These are phyloP conservation scores for Diaporthe velutina DNA, from an alignment of 2,329 filamentous ascomycete species.

Conservation along the genomic window DNA sequence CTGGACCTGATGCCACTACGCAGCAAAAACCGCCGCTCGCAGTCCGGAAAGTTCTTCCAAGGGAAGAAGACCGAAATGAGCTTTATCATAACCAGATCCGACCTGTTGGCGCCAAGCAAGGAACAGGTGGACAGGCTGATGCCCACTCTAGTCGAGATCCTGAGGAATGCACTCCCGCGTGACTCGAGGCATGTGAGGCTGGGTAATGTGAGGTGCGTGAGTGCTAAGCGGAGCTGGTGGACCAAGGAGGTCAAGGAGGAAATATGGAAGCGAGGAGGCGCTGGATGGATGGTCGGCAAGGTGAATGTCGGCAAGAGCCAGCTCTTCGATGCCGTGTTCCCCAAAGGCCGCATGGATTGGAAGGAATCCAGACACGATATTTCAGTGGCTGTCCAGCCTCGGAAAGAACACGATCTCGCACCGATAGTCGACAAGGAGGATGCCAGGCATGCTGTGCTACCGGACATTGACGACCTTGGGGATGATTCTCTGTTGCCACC, in stretches of 20 bases:
- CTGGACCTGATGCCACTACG: conserved; percentile 81
- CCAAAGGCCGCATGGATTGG: conserved; percentile 73
- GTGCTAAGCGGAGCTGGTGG: conserved; percentile 91
- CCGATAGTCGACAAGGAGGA: conserved; percentile 41
- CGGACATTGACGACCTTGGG: conserved; percentile 48
- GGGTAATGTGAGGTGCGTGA: conserved; percentile 89
- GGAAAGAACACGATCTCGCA: conserved; percentile 45
- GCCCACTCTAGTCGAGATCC: conserved; percentile 83
- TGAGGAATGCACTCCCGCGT: conserved; percentile 81
- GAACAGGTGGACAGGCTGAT: conserved; percentile 87
- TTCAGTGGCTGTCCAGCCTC: conserved; percentile 45
- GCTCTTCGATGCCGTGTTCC: conserved; percentile 88
- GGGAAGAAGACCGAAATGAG: conserved; percentile 82
- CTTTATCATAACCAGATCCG: conserved; percentile 91
- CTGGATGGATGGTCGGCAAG: conserved; percentile 97
- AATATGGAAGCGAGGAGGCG: conserved; percentile 86
- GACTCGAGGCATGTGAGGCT: conserved; percentile 79
- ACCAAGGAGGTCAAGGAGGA: conserved; percentile 87
- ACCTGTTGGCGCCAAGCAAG: conserved; percentile 87
- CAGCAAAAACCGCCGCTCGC: conserved; percentile 83
- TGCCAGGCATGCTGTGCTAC: conserved; percentile 13
- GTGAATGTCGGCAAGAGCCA: conserved; percentile 97
- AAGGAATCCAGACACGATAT: conserved; percentile 54
- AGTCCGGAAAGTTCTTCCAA: conserved; percentile 72
- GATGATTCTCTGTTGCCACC: conserved; percentile 79